A percentile compares a stretch with the other conserved stretches of the same genome.
These are phyloP conservation scores for Clitopilus hobsonii DNA, from an alignment of 768 basidiomycete species.

Conservation along the genomic window DNA sequence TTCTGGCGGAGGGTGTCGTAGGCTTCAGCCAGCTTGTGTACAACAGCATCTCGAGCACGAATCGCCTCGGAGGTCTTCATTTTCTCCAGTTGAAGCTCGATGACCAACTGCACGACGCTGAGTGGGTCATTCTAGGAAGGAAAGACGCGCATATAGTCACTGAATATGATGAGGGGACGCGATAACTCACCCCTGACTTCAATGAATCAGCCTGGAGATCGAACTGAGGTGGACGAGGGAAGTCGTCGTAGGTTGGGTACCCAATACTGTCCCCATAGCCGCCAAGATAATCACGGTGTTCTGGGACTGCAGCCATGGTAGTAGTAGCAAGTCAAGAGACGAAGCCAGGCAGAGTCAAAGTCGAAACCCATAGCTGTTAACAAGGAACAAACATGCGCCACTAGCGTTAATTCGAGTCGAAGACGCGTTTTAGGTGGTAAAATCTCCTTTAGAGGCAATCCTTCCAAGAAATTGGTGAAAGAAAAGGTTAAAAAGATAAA, in stretches of 20 bases:
- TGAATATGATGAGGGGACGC: no score
- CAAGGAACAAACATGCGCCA: no score
- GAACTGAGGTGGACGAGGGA: background rate
- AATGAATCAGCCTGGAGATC: background rate
- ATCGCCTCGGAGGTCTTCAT: constrained; percentile 52
- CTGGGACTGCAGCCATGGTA: background rate
- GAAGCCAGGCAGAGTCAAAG: background rate
- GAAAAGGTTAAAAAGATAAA: background rate
- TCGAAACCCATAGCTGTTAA: background rate
- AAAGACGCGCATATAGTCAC: background rate
- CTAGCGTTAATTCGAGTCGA: no score
- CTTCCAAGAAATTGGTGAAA: background rate
- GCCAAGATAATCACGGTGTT: no score
- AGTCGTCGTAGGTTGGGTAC: no score
- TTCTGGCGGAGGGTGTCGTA: constrained; percentile 61
- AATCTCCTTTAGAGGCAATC: background rate
- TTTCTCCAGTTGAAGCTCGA: constrained; percentile 51
- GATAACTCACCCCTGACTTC: background rate
- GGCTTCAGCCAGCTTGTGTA: constrained; percentile 54
- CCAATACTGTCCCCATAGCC: no score
- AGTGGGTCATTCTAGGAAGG: constrained; percentile 33
- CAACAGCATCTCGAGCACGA: constrained; percentile 57
- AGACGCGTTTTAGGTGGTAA: background rate
- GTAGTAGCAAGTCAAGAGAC: background rate
- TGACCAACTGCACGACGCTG: constrained; percentile 44